These are phyloP conservation scores for Metschnikowia gelsemii DNA, from an alignment of 805 yeast genomes.

Conservation along the genomic window DNA sequence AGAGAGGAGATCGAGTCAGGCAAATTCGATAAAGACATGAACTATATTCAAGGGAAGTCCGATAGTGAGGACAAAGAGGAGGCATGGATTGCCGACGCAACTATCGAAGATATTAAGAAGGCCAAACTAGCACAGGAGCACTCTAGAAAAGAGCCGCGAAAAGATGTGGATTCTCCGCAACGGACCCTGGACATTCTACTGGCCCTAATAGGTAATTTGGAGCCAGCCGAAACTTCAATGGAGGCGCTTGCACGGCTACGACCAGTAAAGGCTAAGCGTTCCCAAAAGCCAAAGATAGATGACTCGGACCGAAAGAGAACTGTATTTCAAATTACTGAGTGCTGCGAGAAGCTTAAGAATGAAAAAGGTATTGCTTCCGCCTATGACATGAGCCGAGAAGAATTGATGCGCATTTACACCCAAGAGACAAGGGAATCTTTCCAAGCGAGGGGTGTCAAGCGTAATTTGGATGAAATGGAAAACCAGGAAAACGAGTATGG, in stretches of 20 bases:
- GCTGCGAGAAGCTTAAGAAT: conserved; percentile 44
- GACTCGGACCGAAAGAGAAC: conserved; percentile 18
- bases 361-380: conserved; percentile 41
- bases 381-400: conserved; percentile 58
- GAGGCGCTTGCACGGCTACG: conserved; percentile 49
- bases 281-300: conserved; percentile 19
- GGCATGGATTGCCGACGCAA: conserved; percentile 19
- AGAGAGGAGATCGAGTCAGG: conserved; percentile 59
- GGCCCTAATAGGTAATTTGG: conserved; percentile 42
- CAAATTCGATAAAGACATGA: conserved; percentile 59
- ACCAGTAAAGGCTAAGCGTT: conserved; percentile 9
- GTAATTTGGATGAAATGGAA: conserved; percentile 23
- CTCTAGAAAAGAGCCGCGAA: conserved; percentile 11
- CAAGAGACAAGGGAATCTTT: conserved; percentile 43
- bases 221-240: conserved; percentile 59
- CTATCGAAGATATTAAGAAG: conserved; percentile 27
- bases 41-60: conserved; percentile 45
- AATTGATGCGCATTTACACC: conserved; percentile 42
- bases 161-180: conserved; percentile 16
- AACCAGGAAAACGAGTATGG: conserved; percentile 23
- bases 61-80: conserved; percentile 30
- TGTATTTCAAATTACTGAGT: conserved; percentile 46
- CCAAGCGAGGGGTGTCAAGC: conserved; percentile 23
- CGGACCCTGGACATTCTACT: conserved; percentile 19
- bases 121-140: conserved; percentile 32